phyloP scores from a whole-genome alignment of 495 filamentous ascomycete species.

The Penicillium turbatum region DNA sequence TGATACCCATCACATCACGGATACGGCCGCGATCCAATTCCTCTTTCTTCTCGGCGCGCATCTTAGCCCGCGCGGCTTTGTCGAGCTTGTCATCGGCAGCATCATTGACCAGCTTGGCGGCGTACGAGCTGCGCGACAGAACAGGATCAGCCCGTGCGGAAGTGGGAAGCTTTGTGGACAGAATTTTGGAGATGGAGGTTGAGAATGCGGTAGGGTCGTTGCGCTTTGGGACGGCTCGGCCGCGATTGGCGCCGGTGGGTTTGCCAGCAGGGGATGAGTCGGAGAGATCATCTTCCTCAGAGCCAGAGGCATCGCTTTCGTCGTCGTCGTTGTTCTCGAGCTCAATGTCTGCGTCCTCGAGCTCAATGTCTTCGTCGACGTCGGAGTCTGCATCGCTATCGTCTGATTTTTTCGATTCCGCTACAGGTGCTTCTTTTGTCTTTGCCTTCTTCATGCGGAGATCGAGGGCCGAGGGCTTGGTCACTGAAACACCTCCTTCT shows the following conservation, averaged over 20 bases:
- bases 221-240: constrained; percentile 53
- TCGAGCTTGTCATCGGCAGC: constrained; percentile 73
- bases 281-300: constrained; percentile 19
- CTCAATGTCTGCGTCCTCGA: constrained; percentile 35
- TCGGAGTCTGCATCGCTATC: constrained; percentile 20
- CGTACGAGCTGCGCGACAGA: constrained; percentile 69
- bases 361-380: constrained; percentile 28
- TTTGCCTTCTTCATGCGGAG: constrained; percentile 20
- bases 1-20: constrained; percentile 69
- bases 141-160: constrained; percentile 82
- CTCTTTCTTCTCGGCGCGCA: constrained; percentile 75
- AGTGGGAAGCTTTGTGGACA: constrained; percentile 77
- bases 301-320: constrained; percentile 27
- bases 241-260: constrained; percentile 18
- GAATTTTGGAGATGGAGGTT: constrained; percentile 85
- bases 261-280: constrained; percentile 17
- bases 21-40: constrained; percentile 84
- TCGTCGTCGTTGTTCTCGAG: constrained; percentile 35
- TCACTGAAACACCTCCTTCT: constrained; percentile 32
- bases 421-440: constrained; percentile 19
- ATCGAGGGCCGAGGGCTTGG: constrained; percentile 10
- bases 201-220: constrained; percentile 90
- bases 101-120: constrained; percentile 59
- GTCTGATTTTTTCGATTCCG: constrained; percentile 14
- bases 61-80: constrained; percentile 66